These are phyloP conservation scores for Colletotrichum tabaci DNA, from an alignment of 2,329 filamentous ascomycete genomes.

Conservation along the genomic window DNA sequence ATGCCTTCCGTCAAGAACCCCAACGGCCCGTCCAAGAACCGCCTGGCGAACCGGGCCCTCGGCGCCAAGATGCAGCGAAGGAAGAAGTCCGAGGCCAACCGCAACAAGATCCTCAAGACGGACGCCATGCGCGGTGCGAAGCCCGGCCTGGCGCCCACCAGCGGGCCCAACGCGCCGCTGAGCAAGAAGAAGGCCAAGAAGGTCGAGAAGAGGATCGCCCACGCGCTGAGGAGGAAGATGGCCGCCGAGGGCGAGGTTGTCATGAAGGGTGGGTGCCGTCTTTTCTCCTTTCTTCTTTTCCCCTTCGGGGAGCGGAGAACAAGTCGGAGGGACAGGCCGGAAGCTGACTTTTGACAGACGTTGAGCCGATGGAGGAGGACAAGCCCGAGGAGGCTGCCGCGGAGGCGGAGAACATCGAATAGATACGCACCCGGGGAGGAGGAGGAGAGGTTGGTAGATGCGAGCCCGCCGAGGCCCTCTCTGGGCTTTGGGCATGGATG, in stretches of 20 bases:
- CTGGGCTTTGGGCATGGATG: not conserved
- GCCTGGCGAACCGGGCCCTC: constrained; percentile 62
- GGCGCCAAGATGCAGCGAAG: constrained; percentile 60
- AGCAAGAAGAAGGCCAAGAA: constrained; percentile 71
- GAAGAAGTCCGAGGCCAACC: constrained; percentile 57
- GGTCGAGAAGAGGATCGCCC: constrained; percentile 67
- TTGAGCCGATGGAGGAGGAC: constrained; percentile 2
- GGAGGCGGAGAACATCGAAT: constrained; percentile 36
- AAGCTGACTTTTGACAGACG: constrained; percentile 17
- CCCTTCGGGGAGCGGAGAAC: not conserved
- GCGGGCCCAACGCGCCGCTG: constrained; percentile 65
- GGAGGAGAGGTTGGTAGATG: not conserved
- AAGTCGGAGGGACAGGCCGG: not conserved
- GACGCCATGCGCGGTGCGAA: constrained; percentile 66
- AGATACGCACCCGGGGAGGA: not conserved
- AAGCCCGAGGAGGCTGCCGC: constrained; percentile 4
- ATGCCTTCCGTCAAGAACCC: constrained; percentile 73
- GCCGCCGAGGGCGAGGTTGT: constrained; percentile 64
- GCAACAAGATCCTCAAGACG: constrained; percentile 57
- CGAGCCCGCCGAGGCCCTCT: not conserved
- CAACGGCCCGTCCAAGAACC: constrained; percentile 70
- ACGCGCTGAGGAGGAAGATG: constrained; percentile 68
- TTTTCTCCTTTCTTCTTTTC: too few relatives aligned
- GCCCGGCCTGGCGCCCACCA: constrained; percentile 68
- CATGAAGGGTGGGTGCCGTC: constrained; percentile 59